A percentile compares a stretch with the other conserved stretches of the same genome.
Evolutionary conservation across 2,329 filamentous ascomycete species (phyloP).

Genomic region (Aureobasidium sp.): DNA sequence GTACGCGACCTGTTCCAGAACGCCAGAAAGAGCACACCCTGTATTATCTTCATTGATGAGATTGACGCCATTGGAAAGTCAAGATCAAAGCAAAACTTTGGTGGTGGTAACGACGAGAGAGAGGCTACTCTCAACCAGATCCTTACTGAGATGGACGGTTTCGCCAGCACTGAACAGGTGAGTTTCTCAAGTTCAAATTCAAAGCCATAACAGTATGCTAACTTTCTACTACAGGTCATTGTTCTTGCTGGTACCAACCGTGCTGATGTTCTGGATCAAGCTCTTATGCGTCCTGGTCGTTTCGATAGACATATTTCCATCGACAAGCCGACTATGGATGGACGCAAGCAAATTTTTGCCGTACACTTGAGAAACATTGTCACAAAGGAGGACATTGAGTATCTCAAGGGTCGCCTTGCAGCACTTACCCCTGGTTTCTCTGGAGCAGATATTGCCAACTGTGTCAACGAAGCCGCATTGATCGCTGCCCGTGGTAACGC

Average conservation of each 20-base stretch:
- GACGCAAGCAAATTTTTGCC: constrained; percentile 88
- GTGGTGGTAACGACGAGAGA: constrained; percentile 91
- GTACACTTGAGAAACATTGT: constrained; percentile 94
- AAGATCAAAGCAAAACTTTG: constrained; percentile 71
- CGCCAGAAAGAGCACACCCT: constrained; percentile 90
- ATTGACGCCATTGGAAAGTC: constrained; percentile 96
- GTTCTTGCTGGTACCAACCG: constrained; percentile 95
- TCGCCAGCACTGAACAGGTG: constrained; percentile 84
- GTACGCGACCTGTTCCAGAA: constrained; percentile 92
- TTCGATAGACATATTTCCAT: constrained; percentile 97
- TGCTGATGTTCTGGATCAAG: constrained; percentile 89
- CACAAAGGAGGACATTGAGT: constrained; percentile 80
- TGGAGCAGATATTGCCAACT: constrained; percentile 96
- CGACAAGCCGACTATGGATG: constrained; percentile 92
- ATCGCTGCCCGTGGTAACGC: constrained; percentile 82
- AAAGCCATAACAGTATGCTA: neutral
- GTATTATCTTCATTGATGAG: constrained; percentile 99
- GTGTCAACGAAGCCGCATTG: constrained; percentile 92
- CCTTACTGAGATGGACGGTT: constrained; percentile 97
- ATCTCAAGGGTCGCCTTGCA: constrained; percentile 78
- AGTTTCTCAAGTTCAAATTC: neutral
- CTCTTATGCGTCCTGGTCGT: constrained; percentile 89
- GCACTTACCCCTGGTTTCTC: constrained; percentile 94
- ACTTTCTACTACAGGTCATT: constrained; percentile 50
- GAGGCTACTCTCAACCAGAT: constrained; percentile 98